Evolutionary conservation across 2,329 filamentous ascomycete genomes (phyloP), one percentile per base, ranked within the genome.

Genomic region (Aspergillus fijiensis): DNA sequence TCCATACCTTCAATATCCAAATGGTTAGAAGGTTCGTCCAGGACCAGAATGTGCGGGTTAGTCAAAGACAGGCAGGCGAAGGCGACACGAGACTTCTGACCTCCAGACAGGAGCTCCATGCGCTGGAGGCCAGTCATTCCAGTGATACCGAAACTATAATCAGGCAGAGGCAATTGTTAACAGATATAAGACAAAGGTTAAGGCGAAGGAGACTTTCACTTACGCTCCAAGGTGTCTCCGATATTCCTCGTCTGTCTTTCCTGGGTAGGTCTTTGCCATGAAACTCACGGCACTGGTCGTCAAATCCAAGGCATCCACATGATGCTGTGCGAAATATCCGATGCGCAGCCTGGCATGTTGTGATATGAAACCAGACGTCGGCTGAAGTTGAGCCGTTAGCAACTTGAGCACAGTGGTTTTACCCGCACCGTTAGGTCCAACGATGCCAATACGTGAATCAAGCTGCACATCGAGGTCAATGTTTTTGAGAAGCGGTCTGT

Each of bases 1-100:
- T 99, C 95, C 95, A 99, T 97, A 65, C 95, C 95, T 77, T 99
- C 95, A 69, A 99, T 98, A 86, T 99, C 95, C 70, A 99, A 82
- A 78, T 99, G 95, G 82, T 99, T 99, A 65, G 92, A 96, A 75
- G 95, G 95, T 78, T 99, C 95, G 84, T 99, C 95, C 54, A 99
- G 90, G 62, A 99, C 94, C 51, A 99, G 84, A 67, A 99, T 98
- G 74, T 99, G 95, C 19, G 95, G 95, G 77, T 98, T 96, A 52
- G 88, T 91, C 66, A 99, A 81, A 0, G 92, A 94, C 63, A 99
- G 79, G 74, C 94, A 98, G n/a, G 95, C 94, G 77, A 99, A 99
- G 7, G 95, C 95, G 2, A 99, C 95, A 81, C 95, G 91, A 55
- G 93, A 98, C 77, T 99, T 99, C 74, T 99, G 95, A 81, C 95